phyloP scores from a whole-genome alignment of 306 rosid genomes.

The Rosa chinensis region DNA sequence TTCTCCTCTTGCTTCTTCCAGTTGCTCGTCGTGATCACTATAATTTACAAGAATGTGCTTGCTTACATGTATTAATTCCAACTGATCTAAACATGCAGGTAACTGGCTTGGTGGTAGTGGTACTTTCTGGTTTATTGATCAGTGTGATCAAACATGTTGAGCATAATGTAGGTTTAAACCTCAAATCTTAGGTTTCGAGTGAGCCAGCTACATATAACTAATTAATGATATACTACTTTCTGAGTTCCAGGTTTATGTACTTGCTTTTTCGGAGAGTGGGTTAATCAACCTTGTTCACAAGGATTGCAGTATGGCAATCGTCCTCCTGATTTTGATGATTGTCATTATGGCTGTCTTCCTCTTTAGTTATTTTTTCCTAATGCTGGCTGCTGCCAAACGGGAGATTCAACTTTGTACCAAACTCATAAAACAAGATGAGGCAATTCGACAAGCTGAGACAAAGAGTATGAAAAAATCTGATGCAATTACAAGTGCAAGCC shows the following conservation, averaged over 20 bases:
- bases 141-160: constrained; percentile 9
- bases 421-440: constrained; percentile 65
- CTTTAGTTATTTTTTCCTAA: constrained; percentile 27
- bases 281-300: constrained; percentile 20
- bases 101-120: constrained; percentile 11
- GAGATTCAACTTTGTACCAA: constrained; percentile 61
- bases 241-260: constrained; percentile 51
- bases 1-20: not conserved
- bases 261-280: constrained; percentile 39
- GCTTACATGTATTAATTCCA: not conserved
- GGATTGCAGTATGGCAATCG: constrained; percentile 31
- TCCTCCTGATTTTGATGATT: constrained; percentile 36
- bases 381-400: constrained; percentile 23
- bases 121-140: constrained; percentile 20
- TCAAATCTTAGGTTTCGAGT: not conserved
- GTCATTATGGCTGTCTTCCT: constrained; percentile 26
- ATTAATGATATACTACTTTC: not conserved
- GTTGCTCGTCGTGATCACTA: not conserved
- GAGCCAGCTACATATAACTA: not conserved
- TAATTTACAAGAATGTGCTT: not conserved
- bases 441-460: constrained; percentile 72
- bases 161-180: constrained; percentile 4
- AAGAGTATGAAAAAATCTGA: constrained; percentile 64
- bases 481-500: constrained; percentile 68
- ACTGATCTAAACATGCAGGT: constrained; percentile 19